Conservation (phyloP, 2,329 filamentous ascomycete genomes). For the Plenodomus tracheiphilus region DNA sequence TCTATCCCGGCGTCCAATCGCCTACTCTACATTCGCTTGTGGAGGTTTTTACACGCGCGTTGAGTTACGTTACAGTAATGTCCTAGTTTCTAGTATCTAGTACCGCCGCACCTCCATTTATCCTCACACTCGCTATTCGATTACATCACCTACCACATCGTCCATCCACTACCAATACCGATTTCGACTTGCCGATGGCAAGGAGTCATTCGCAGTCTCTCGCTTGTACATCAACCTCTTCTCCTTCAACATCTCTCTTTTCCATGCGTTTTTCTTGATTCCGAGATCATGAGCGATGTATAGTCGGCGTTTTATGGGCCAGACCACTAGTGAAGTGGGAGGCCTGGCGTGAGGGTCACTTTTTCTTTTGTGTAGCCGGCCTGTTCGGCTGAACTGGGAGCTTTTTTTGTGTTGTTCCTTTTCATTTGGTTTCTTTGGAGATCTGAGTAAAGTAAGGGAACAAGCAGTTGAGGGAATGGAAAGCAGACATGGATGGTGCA, state of each 20-base stretch:
- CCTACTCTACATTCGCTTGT: constrained; percentile 13
- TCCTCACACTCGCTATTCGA: constrained; percentile 11
- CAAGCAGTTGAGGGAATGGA: too few relatives aligned
- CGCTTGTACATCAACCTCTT: constrained; percentile 15
- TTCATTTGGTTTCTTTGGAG: not conserved
- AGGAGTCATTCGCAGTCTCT: constrained; percentile 10
- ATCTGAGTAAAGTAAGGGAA: not conserved
- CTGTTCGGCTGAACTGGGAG: not conserved
- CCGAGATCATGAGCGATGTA: constrained; percentile 18
- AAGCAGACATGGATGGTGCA: too few relatives aligned
- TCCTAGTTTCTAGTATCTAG: constrained; percentile 38
- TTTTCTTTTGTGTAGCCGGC: not conserved
- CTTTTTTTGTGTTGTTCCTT: not conserved
- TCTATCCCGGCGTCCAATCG: constrained; percentile 4
- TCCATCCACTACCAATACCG: not conserved
- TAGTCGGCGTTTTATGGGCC: not conserved
- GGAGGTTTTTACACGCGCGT: constrained; percentile 25
- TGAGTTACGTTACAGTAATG: constrained; percentile 35
- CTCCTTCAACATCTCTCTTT: constrained; percentile 1
- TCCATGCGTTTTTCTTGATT: constrained; percentile 1
- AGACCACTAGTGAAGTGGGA: not conserved
- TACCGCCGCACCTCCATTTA: constrained; percentile 25
- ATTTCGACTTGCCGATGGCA: not conserved
- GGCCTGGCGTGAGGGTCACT: not conserved
- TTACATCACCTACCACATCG: not conserved